Evolutionary conservation across 352 stramenopile genomes (phyloP), one percentile per base, ranked within the genome.

Genomic region (Phytopythium chamaehyphon): DNA sequence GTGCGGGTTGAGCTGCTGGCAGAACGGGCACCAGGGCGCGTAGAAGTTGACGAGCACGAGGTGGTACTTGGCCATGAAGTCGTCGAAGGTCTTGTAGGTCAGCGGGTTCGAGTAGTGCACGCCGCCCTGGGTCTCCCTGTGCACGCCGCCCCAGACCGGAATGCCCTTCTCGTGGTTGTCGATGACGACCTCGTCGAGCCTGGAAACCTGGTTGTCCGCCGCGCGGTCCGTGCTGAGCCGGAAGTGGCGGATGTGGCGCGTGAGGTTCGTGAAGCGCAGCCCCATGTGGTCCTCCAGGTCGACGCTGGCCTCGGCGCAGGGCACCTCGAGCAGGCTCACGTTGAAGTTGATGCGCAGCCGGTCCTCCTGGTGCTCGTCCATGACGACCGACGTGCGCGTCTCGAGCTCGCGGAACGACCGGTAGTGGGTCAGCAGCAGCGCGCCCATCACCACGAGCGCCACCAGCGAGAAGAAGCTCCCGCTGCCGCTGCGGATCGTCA

Each of bases 1-100:
- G 42, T 89, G 73, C 0, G 83, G 83, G 51, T 88, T 77, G 33
- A 93, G 70, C 45, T 81, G 56, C 51, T 86, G 83, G 42, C 74
- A 86, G 61, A 75, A 93, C 19, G 66, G 74, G 58, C 83, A 93
- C 83, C 83, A 93, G 0, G 81, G 83, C 19, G 83, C 83, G 54
- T 90, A 92, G 50, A 85, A 93, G 55, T 93, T 91, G 44, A 93
- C 77, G 26, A 93, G 64, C 51, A 91, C 81, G 28, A 93, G 67
- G 54, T 93, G 81, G 59, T 93, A 90, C 62, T 88, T 90, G 71
- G 55, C 55, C 67, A 93, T 80, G 47, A 89, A 90, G 38, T 87
- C 73, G 55, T 88, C 74, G 53, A 90, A 93, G 15, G 64, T 91
- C 43, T 63, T 61, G 36, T 54, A 63, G 9, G 71, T 90, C 21